phyloP scores from a whole-genome alignment of 2,329 filamentous ascomycete genomes.

The Fusarium bulbicola region DNA sequence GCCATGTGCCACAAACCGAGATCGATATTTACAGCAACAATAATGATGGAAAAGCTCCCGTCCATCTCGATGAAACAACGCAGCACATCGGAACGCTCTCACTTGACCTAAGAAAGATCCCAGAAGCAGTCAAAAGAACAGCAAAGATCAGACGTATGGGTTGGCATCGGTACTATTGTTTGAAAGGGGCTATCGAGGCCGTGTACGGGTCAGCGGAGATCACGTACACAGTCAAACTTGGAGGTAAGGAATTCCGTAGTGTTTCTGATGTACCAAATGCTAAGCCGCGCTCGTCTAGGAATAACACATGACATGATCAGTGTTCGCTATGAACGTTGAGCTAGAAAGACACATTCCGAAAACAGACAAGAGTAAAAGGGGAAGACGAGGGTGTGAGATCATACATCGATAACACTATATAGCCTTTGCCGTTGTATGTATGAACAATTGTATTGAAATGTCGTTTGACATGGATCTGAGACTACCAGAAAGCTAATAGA shows the following conservation, averaged over 20 bases:
- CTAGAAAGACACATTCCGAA: not conserved
- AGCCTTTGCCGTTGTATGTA: not conserved
- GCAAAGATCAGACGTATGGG: conserved; percentile 48
- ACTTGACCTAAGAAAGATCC: conserved; percentile 49
- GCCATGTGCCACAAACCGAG: conserved; percentile 49
- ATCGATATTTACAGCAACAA: conserved; percentile 51
- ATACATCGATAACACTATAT: not conserved
- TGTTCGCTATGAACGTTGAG: conserved; percentile 46
- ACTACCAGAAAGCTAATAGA: not conserved
- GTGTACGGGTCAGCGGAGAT: conserved; percentile 52
- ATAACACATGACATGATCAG: conserved; percentile 50
- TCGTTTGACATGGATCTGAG: not conserved
- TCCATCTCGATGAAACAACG: conserved; percentile 45
- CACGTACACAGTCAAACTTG: conserved; percentile 50
- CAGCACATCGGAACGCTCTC: conserved; percentile 47
- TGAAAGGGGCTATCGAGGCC: conserved; percentile 50
- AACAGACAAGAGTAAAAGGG: not conserved
- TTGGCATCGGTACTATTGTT: conserved; percentile 49
- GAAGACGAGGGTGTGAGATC: not conserved
- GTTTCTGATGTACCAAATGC: not conserved
- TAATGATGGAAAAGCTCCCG: conserved; percentile 44
- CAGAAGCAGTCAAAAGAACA: conserved; percentile 43
- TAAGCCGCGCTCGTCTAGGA: conserved; percentile 39
- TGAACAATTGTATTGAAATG: not conserved
- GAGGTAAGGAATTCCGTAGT: conserved; percentile 40